Base-by-base conservation (phyloP, 768 basidiomycete genomes). In the Boletus subparvulus region DNA sequence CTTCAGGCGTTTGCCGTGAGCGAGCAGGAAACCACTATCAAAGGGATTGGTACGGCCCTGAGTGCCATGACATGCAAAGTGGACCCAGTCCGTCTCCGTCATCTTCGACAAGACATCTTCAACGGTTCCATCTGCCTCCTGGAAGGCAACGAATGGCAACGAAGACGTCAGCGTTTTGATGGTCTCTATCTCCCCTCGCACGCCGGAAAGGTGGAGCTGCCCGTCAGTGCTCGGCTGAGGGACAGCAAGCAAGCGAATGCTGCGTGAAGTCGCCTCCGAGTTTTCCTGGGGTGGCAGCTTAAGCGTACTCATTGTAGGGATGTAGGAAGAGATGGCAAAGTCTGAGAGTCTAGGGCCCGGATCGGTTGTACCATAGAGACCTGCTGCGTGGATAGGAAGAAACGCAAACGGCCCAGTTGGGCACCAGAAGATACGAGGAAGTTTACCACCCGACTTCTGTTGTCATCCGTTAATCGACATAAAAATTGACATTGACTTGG, bases 171-270 rank as follows among this genome's bases (percentile, higher is more conserved):
- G 10, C 3, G 7, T 19, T 17, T 9, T 28, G 36, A 12, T 68
- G 65, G 37, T 68, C 63, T 36, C 70, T 67, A 44, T 65, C 65
- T 42, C 47, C 8, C 58, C 56, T 6, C 54, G 39, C 4, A 52
- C 21, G 21, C 41, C 43, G 6, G 54, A 37, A 5, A 67, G 43
- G 24, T 41, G 39, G 4, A 0, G 2, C 26, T 43, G 30, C 2
- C 28, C 28, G 28, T 28, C 28, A 1, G 28, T 28, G 28, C 28
- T 28, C 28, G 28, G 6, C 28, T 28, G 56, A 6, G 46, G 32
- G 24, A 65, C 51, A 11, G 50, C 45, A 7, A 65, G 53, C 6
- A 65, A 17, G 21, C 33, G 32, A 17, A 48, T 35, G 14, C 28
- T 35, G 12, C 6, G 28, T 32, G 33, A 19, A 3, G 26, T n/a